Conservation (phyloP, 805 yeast species). For the Lachancea kluyveri region DNA sequence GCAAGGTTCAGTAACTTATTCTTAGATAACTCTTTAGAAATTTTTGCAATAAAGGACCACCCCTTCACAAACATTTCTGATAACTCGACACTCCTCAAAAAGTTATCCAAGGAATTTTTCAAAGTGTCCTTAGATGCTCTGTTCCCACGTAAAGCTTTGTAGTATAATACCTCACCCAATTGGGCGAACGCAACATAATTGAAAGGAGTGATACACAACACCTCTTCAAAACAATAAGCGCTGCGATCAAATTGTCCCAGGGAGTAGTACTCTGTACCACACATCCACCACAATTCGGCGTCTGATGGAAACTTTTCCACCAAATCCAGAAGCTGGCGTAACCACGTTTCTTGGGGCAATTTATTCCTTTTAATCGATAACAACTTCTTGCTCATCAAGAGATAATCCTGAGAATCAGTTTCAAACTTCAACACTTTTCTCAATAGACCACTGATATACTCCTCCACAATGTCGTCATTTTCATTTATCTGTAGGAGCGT, state of each 20-base stretch:
- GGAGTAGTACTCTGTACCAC: conserved; percentile 56
- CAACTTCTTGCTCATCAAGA: conserved; percentile 24
- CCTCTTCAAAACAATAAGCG: conserved; percentile 62
- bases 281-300: conserved; percentile 69
- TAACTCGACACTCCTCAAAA: conserved; percentile 68
- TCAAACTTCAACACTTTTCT: conserved; percentile 49
- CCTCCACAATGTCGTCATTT: conserved; percentile 21
- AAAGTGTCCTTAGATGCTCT: conserved; percentile 11
- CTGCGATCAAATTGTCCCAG: conserved; percentile 64
- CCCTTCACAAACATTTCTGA: conserved; percentile 62
- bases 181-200: conserved; percentile 29
- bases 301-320: conserved; percentile 55
- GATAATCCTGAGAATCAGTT: conserved; percentile 27
- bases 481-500: conserved; percentile 22
- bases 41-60: conserved; percentile 61
- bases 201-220: conserved; percentile 58
- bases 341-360: conserved; percentile 12
- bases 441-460: conserved; percentile 47
- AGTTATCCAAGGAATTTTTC: conserved; percentile 38
- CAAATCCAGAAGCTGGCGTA: conserved; percentile 17
- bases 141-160: conserved; percentile 13
- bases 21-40: conserved; percentile 28
- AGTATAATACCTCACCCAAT: conserved; percentile 22
- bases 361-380: conserved; percentile 19
- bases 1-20: conserved; percentile 35